Base-by-base conservation (phyloP, 495 filamentous ascomycete species). In the Xylaria sp. region DNA sequence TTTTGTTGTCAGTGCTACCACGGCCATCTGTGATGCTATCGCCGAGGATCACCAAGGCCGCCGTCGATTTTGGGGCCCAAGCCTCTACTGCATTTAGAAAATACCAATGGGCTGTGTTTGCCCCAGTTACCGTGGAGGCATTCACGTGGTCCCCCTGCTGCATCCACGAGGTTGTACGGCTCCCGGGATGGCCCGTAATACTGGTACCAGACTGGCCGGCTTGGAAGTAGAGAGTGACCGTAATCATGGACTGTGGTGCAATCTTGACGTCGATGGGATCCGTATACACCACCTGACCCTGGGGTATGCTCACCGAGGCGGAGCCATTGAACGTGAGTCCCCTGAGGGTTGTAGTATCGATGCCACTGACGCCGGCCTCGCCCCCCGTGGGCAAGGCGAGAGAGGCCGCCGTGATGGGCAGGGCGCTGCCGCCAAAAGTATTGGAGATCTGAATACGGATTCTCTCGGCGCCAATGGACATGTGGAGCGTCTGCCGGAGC, bases 1-100 rank as follows among this genome's bases (percentile, higher is more conserved):
- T 92, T 15, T 74, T 78, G 73, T 94, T 87, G 33, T 88, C 88
- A 44, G 81, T 85, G 77, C 88, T 91, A 37, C 88, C 88, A 2
- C 89, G 83, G 0, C 91, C 92, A 73, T 93, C 92, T 6, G 91
- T 93, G 73, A 94, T 93, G 72, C 89, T 91, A 75, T 94, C 92
- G 5, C 92, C 91, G 6, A 94, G 82, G 35, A 94, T 87, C 3
- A 85, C 84, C 43, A 92, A 85, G 11, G 85, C 83, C 14, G 77
- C 73, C 6, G 80, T 77, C 35, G 82, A 61, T 9, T 75, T 72
- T 0, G 88, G 84, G 3, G 81, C 78, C 78, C 83, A 86, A 7
- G 84, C 90, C 75, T 93, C 91, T 31, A 93, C 80, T 1, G 82
- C 86, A 33, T 82, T 87, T 50, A 92, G 76, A 65, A 89, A 92